phyloP scores from a whole-genome alignment of 129 eudicot genomes.

The Mikania micrantha region DNA sequence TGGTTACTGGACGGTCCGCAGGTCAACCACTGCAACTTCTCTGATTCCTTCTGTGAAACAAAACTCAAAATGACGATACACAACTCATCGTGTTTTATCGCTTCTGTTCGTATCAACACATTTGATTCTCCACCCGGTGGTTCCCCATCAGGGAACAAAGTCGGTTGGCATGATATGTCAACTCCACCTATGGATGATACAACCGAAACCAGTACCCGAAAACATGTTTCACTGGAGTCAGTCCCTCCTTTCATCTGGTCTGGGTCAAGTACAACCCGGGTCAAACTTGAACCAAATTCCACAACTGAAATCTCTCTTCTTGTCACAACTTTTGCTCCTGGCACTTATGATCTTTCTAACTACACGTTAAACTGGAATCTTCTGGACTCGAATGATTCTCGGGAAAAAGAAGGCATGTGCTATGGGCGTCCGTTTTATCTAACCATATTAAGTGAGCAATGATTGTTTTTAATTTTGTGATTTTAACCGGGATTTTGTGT shows the following conservation, averaged over 20 bases:
- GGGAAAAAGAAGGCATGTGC: conserved; percentile 49
- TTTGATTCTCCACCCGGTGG: conserved; percentile 38
- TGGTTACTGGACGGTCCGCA: conserved; percentile 84
- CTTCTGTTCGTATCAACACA: conserved; percentile 52
- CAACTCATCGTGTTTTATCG: conserved; percentile 46
- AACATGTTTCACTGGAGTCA: conserved; percentile 33
- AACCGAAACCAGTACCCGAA: conserved; percentile 20
- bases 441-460: conserved; percentile 56
- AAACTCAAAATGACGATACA: conserved; percentile 55
- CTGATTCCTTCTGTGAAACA: conserved; percentile 52
- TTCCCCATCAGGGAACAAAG: conserved; percentile 43
- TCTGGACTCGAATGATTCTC: conserved; percentile 16
- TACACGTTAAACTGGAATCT: conserved; percentile 67
- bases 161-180: conserved; percentile 77
- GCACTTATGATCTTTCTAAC: conserved; percentile 80
- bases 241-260: conserved; percentile 85
- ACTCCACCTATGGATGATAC: conserved; percentile 31
- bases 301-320: conserved; percentile 49
- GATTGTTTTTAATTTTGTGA: conserved; percentile 3
- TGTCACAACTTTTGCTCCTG: conserved; percentile 68
- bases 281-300: conserved; percentile 60
- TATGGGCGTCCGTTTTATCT: conserved; percentile 63
- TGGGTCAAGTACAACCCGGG: conserved; percentile 59
- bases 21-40: conserved; percentile 46
- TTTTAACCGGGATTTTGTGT: conserved; percentile 8